Evolutionary conservation across 2,329 filamentous ascomycete species (phyloP).

Genomic region (Camptophora hylomeconis): DNA sequence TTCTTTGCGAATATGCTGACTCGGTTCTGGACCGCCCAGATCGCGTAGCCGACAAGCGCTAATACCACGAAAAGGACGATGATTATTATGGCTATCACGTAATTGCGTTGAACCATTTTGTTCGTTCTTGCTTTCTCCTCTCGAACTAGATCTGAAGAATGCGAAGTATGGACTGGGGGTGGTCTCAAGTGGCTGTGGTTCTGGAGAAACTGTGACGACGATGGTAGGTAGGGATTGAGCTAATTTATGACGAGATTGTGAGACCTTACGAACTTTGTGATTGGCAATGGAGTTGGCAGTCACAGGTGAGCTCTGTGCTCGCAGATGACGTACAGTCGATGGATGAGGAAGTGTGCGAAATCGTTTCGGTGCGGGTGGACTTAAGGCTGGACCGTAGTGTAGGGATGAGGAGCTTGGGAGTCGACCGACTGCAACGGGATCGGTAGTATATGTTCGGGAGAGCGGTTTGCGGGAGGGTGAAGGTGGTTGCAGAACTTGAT

Average conservation of each 20-base stretch:
- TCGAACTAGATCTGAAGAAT: no score
- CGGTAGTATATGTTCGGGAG: slow-evolving; percentile 11
- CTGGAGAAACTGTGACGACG: not conserved
- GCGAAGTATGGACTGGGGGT: no score
- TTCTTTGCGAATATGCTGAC: slow-evolving; percentile 19
- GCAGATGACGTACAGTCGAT: not conserved
- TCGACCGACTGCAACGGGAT: slow-evolving; percentile 11
- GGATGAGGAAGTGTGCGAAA: slow-evolving; percentile 8
- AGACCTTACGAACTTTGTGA: not conserved
- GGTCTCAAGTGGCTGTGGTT: no score
- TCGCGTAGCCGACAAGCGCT: slow-evolving; percentile 26
- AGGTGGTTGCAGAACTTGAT: slow-evolving; percentile 6
- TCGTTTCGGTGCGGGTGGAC: slow-evolving; percentile 15
- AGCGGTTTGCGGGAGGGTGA: slow-evolving; percentile 7
- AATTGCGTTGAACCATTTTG: slow-evolving; percentile 32
- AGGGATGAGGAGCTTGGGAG: slow-evolving; percentile 15
- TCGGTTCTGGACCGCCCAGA: slow-evolving; percentile 23
- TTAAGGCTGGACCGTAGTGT: slow-evolving; percentile 13
- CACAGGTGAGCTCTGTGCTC: slow-evolving; percentile 4
- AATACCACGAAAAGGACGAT: slow-evolving; percentile 36
- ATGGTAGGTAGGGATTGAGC: slow-evolving; percentile 6
- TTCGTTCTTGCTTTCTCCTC: no score
- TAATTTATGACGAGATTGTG: slow-evolving; percentile 3
- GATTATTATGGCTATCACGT: slow-evolving; percentile 37
- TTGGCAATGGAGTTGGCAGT: no score